These are phyloP conservation scores for Trichoderma pleuroti DNA, from an alignment of 2,329 filamentous ascomycete species.

Conservation along the genomic window DNA sequence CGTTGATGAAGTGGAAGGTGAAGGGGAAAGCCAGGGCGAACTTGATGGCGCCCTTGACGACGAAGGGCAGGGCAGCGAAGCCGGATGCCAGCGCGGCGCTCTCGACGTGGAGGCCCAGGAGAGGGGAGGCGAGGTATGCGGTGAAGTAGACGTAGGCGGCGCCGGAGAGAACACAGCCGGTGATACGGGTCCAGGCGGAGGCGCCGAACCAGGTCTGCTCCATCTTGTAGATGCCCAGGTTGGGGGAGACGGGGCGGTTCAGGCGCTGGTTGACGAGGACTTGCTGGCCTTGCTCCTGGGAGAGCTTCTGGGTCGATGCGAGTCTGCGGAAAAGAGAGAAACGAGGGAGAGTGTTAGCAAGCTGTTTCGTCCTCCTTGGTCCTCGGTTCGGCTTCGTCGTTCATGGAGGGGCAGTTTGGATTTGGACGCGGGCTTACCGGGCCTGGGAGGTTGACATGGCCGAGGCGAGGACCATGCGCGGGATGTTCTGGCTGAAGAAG, in stretches of 20 bases:
- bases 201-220: conserved; percentile 81
- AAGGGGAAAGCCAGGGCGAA: conserved; percentile 58
- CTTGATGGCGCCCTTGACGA: conserved; percentile 57
- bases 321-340: conserved; percentile 36
- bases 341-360: background rate
- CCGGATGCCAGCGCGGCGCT: conserved; percentile 57
- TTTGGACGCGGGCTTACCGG: conserved; percentile 38
- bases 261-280: conserved; percentile 80
- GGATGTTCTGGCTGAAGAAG: conserved; percentile 47
- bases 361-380: background rate
- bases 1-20: conserved; percentile 55
- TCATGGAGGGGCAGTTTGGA: background rate
- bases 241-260: conserved; percentile 76
- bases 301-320: conserved; percentile 56
- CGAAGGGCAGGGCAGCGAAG: conserved; percentile 56
- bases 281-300: conserved; percentile 49
- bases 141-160: conserved; percentile 75
- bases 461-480: conserved; percentile 44
- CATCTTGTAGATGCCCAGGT: conserved; percentile 80
- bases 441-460: conserved; percentile 42
- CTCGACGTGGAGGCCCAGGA: conserved; percentile 63
- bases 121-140: conserved; percentile 76
- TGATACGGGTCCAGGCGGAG: conserved; percentile 74
- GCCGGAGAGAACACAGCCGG: conserved; percentile 69
- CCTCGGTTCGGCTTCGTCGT: background rate